phyloP scores from a whole-genome alignment of 1,139 yeast species.

The Yamadazyma songkhlaensis region DNA sequence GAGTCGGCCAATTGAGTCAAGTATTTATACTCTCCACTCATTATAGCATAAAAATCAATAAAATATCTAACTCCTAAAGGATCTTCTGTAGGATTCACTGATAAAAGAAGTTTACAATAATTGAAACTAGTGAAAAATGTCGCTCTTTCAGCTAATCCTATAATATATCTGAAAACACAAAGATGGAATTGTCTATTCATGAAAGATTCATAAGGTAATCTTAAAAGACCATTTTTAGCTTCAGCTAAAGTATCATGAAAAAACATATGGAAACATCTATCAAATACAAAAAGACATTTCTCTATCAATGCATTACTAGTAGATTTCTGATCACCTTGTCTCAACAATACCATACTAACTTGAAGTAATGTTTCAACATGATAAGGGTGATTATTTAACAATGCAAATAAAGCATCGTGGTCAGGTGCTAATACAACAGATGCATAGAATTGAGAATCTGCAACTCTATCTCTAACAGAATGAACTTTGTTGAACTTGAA shows the following conservation, averaged over 20 bases:
- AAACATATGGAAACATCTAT: conserved; percentile 47
- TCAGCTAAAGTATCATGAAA: conserved; percentile 46
- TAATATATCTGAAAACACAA: conserved; percentile 69
- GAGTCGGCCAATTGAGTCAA: conserved; percentile 54
- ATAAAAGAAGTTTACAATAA: conserved; percentile 66
- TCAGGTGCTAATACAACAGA: conserved; percentile 70
- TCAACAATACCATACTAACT: conserved; percentile 68
- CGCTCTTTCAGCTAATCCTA: conserved; percentile 71
- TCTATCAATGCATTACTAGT: conserved; percentile 72
- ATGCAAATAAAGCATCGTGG: conserved; percentile 60
- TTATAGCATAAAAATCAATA: conserved; percentile 74
- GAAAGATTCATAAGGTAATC: conserved; percentile 74
- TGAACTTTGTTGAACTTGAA: conserved; percentile 48
- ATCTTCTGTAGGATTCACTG: conserved; percentile 75
- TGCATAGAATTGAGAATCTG: conserved; percentile 62
- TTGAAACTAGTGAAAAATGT: conserved; percentile 74
- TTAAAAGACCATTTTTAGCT: conserved; percentile 56
- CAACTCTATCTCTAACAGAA: conserved; percentile 40
- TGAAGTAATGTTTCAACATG: conserved; percentile 79
- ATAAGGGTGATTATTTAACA: conserved; percentile 63
- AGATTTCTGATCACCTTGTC: conserved; percentile 73
- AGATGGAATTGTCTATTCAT: conserved; percentile 77
- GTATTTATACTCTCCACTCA: conserved; percentile 64
- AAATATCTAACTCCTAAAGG: conserved; percentile 83
- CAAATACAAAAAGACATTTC: conserved; percentile 75